Evolutionary conservation across 2,329 filamentous ascomycete species (phyloP).

Genomic region (Sphaerulina musiva): DNA sequence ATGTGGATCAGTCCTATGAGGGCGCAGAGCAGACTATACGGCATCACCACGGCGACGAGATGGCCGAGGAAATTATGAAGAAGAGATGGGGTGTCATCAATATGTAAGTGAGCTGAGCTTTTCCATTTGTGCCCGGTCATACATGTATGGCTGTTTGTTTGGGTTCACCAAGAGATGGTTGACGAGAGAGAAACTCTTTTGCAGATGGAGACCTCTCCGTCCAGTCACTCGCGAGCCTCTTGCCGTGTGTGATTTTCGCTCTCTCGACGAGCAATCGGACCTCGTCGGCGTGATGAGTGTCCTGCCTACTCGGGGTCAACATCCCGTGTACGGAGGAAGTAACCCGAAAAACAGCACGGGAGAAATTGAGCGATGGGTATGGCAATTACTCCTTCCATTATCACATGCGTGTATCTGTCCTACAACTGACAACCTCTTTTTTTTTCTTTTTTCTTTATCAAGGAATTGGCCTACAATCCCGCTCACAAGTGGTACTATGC

Average conservation of each 20-base stretch:
- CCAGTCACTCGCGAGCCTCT: conserved; percentile 5
- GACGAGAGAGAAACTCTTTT: too few relatives aligned
- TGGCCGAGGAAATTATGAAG: neutral
- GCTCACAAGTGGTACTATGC: conserved; percentile 9
- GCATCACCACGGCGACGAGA: neutral
- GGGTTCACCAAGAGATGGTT: too few relatives aligned
- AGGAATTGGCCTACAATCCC: neutral
- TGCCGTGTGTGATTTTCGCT: conserved; percentile 7
- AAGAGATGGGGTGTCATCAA: conserved; percentile 10
- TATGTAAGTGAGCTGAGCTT: neutral
- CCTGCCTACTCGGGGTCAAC: neutral
- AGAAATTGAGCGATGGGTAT: too few relatives aligned
- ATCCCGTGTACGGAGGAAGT: neutral
- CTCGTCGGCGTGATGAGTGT: neutral
- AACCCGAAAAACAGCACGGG: too few relatives aligned
- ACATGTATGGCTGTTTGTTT: too few relatives aligned
- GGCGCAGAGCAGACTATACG: conserved; percentile 1
- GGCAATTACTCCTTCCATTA: too few relatives aligned
- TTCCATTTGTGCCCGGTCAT: too few relatives aligned
- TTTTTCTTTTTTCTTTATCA: neutral
- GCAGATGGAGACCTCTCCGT: conserved; percentile 6
- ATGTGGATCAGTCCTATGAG: conserved; percentile 10
- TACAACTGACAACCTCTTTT: too few relatives aligned
- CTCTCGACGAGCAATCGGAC: conserved; percentile 2
- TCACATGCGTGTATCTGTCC: too few relatives aligned